These are phyloP conservation scores for Capillidium heterosporum DNA, from an alignment of 371 early-diverging fungal genomes.

Conservation along the genomic window DNA sequence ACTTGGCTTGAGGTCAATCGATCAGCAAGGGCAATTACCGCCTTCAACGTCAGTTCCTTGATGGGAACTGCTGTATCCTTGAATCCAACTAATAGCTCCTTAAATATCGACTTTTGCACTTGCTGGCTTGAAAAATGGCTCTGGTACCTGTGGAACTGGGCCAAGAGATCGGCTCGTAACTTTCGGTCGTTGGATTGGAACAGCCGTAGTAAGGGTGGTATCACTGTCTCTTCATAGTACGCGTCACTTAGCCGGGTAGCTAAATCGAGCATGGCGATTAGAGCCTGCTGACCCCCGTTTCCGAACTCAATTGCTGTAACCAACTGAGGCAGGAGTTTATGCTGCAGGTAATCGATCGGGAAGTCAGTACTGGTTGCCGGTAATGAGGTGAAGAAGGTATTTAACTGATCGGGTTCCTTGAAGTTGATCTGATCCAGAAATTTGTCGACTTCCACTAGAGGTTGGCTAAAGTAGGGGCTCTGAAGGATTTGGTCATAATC, in stretches of 20 bases:
- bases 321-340: slow-evolving; percentile 81
- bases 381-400: not conserved
- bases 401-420: not conserved
- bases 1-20: slow-evolving; percentile 53
- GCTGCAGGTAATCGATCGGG: slow-evolving; percentile 67
- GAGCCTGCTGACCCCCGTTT: slow-evolving; percentile 66
- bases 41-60: slow-evolving; percentile 79
- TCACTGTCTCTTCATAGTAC: slow-evolving; percentile 49
- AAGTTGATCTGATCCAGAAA: not conserved
- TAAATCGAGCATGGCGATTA: slow-evolving; percentile 68
- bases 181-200: slow-evolving; percentile 79
- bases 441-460: not conserved
- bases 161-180: slow-evolving; percentile 69
- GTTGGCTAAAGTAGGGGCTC: not conserved
- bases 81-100: slow-evolving; percentile 75
- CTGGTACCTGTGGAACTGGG: slow-evolving; percentile 52
- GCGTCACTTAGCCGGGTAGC: slow-evolving; percentile 44
- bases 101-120: slow-evolving; percentile 70
- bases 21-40: slow-evolving; percentile 50
- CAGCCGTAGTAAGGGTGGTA: slow-evolving; percentile 59
- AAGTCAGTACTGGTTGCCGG: slow-evolving; percentile 25
- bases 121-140: slow-evolving; percentile 43
- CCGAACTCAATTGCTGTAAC: slow-evolving; percentile 82
- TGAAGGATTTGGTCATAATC: not conserved
- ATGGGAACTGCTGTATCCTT: slow-evolving; percentile 73